These are phyloP conservation scores for Phytophthora gonapodyides DNA, from an alignment of 352 stramenopile genomes.

Conservation along the genomic window DNA sequence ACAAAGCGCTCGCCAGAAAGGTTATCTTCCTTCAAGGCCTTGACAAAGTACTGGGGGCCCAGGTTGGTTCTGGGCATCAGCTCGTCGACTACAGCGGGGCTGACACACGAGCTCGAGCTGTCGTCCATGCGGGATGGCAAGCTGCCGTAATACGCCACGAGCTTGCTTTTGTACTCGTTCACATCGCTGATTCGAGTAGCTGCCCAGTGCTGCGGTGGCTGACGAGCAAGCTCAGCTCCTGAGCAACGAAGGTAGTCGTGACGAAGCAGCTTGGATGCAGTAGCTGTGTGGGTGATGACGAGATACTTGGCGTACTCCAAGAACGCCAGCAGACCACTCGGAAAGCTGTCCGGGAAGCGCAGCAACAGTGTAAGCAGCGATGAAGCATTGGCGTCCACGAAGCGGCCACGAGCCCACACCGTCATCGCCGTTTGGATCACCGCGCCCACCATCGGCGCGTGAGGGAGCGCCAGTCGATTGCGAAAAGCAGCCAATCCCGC, in stretches of 20 bases:
- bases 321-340: slow-evolving; percentile 53
- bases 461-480: slow-evolving; percentile 24
- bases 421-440: slow-evolving; percentile 48
- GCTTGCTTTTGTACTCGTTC: slow-evolving; percentile 45
- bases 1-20: slow-evolving; percentile 62
- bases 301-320: slow-evolving; percentile 75
- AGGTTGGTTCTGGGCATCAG: slow-evolving; percentile 53
- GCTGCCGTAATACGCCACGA: slow-evolving; percentile 45
- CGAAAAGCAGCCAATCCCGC: slow-evolving; percentile 19
- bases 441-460: slow-evolving; percentile 38
- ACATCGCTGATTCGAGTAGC: slow-evolving; percentile 32
- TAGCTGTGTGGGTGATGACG: slow-evolving; percentile 41
- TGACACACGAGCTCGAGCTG: slow-evolving; percentile 13
- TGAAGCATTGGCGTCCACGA: slow-evolving; percentile 36
- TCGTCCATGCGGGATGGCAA: slow-evolving; percentile 27
- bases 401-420: slow-evolving; percentile 49
- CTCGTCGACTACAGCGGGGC: slow-evolving; percentile 25
- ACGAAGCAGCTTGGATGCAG: slow-evolving; percentile 47
- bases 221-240: slow-evolving; percentile 16
- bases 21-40: slow-evolving; percentile 51
- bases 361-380: slow-evolving; percentile 45
- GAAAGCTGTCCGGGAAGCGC: slow-evolving; percentile 36
- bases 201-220: slow-evolving; percentile 15
- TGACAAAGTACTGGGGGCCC: slow-evolving; percentile 48
- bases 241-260: slow-evolving; percentile 55